phyloP scores from a whole-genome alignment of 495 filamentous ascomycete genomes.

The Echria macrotheca region DNA sequence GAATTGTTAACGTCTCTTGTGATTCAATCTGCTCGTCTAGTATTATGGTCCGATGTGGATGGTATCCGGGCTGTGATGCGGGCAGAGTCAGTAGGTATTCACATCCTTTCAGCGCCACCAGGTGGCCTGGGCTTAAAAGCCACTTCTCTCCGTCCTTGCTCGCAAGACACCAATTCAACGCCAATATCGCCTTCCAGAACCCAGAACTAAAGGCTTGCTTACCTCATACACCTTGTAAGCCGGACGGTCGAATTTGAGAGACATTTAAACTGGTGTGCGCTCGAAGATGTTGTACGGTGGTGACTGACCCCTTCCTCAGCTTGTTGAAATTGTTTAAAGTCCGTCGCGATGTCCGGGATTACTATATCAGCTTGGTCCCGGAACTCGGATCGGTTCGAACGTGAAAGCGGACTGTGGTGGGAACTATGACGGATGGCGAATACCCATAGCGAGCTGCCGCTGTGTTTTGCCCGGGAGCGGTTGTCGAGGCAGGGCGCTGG shows the following conservation, averaged over 20 bases:
- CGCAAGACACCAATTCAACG: no score
- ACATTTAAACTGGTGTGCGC: constrained; percentile 45
- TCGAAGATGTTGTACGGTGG: no score
- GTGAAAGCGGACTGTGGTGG: constrained; percentile 9
- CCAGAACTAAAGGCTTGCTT: constrained; percentile 9
- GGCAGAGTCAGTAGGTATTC: no score
- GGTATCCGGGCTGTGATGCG: constrained; percentile 43
- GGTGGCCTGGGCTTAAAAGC: no score
- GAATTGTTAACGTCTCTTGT: constrained; percentile 44
- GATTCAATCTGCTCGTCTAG: constrained; percentile 45
- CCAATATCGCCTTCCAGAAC: not conserved
- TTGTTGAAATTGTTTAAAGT: no score
- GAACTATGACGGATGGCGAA: constrained; percentile 4
- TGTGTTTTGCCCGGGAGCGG: not conserved
- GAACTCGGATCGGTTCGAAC: no score
- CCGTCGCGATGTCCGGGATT: no score
- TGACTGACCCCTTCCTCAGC: no score
- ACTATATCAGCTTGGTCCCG: no score
- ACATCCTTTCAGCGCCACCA: no score
- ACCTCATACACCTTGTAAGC: constrained; percentile 49
- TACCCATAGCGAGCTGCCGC: not conserved
- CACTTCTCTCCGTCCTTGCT: no score
- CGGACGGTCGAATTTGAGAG: constrained; percentile 44
- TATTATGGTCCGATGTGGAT: constrained; percentile 44
- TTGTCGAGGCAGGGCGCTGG: constrained; percentile 6